Evolutionary conservation across 1,284 basidiomycete species (phyloP).

Genomic region (Irpex sp.): DNA sequence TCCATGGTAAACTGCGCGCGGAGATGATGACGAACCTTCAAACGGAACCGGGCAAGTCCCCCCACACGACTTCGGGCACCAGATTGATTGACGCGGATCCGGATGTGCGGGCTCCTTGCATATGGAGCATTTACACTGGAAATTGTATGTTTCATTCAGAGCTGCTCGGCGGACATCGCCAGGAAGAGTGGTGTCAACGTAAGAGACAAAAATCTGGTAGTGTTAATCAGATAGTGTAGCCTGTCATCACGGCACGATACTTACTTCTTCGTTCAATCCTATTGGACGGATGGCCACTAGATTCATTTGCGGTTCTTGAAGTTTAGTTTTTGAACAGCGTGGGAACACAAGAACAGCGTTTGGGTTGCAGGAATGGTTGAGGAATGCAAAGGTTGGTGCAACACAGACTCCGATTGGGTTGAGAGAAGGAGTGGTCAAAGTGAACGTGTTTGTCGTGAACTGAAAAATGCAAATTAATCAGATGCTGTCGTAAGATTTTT

Average conservation of each 20-base stretch:
- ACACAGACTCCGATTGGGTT: conserved; percentile 79
- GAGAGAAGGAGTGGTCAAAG: conserved; percentile 73
- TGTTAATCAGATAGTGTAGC: background rate
- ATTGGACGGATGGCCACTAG: conserved; percentile 72
- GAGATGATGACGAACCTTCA: conserved; percentile 40
- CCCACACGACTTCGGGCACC: conserved; percentile 65
- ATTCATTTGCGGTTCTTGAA: conserved; percentile 62
- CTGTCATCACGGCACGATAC: background rate
- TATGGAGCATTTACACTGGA: conserved; percentile 69
- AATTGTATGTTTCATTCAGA: conserved; percentile 76
- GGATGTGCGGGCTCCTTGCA: conserved; percentile 38
- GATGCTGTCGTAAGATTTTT: background rate
- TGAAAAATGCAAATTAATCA: conserved; percentile 28
- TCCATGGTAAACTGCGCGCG: conserved; percentile 1
- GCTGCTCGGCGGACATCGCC: conserved; percentile 49
- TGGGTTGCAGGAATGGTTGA: conserved; percentile 91
- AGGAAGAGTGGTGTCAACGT: conserved; percentile 83
- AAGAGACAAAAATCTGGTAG: conserved; percentile 36
- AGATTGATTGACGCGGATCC: conserved; percentile 70
- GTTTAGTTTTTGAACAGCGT: conserved; percentile 31
- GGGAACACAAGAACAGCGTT: conserved; percentile 93
- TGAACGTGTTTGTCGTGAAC: conserved; percentile 89
- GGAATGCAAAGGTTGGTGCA: conserved; percentile 74
- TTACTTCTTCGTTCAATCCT: conserved; percentile 65
- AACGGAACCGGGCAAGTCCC: conserved; percentile 53